Conservation (phyloP, 768 basidiomycete species). For the Sarcodon aspratus region DNA sequence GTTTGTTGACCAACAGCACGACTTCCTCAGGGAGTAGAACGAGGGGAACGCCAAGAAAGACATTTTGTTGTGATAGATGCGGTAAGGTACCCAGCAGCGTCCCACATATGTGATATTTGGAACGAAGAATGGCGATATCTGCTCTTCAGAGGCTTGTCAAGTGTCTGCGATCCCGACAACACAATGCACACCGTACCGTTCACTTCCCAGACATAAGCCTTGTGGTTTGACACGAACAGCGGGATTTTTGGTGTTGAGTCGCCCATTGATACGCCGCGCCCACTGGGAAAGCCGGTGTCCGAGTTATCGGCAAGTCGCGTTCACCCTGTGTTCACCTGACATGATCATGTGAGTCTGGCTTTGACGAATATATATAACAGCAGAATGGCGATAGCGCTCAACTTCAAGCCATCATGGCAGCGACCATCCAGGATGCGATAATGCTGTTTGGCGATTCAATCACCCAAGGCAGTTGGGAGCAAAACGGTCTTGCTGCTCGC, state of each 20-base stretch:
- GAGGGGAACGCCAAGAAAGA: slow-evolving; percentile 88
- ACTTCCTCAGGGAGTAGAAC: slow-evolving; percentile 87
- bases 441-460: slow-evolving; percentile 79
- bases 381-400: no score
- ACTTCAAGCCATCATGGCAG: slow-evolving; percentile 31
- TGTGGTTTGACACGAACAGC: slow-evolving; percentile 67
- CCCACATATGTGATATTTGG: slow-evolving; percentile 75
- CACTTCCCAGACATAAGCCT: slow-evolving; percentile 83
- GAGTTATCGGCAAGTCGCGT: no score
- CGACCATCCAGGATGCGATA: slow-evolving; percentile 48
- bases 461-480: slow-evolving; percentile 56
- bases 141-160: slow-evolving; percentile 7
- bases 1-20: slow-evolving; percentile 73
- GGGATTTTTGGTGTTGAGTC: slow-evolving; percentile 23
- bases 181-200: slow-evolving; percentile 39
- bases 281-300: no score
- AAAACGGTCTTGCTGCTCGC: slow-evolving; percentile 53
- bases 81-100: slow-evolving; percentile 85
- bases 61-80: slow-evolving; percentile 91
- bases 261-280: no score
- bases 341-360: no score
- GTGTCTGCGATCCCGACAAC: background rate
- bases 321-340: no score
- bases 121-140: slow-evolving; percentile 78
- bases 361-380: no score